These are phyloP conservation scores for Eucalyptus virginea DNA, from an alignment of 345 rosid species.

Conservation along the genomic window DNA sequence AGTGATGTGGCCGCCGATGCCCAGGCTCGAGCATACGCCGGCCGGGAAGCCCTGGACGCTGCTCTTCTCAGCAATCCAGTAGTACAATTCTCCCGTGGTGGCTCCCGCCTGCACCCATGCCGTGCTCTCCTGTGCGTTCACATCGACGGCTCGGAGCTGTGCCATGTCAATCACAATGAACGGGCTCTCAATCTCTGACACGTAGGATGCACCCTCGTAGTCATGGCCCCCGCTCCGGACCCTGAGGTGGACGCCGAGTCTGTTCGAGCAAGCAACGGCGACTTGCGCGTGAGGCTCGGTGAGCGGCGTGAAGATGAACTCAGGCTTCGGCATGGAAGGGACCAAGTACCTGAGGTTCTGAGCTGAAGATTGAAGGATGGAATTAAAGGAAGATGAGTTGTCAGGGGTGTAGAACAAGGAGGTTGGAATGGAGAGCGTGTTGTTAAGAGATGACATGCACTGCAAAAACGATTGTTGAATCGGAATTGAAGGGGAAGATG, in stretches of 20 bases:
- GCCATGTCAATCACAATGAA: slow-evolving; percentile 27
- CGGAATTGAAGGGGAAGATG: neutral
- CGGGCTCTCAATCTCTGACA: slow-evolving; percentile 2
- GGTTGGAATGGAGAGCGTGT: neutral
- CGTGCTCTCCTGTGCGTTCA: slow-evolving; percentile 11
- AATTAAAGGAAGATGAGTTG: neutral
- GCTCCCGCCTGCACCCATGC: slow-evolving; percentile 54
- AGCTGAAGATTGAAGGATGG: neutral
- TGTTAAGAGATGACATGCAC: neutral
- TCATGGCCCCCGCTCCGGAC: slow-evolving; percentile 20
- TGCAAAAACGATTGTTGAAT: neutral
- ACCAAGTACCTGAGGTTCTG: neutral
- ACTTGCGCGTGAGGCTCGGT: slow-evolving; percentile 4
- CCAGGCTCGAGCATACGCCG: slow-evolving; percentile 31
- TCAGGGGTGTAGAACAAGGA: neutral
- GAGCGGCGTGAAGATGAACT: neutral
- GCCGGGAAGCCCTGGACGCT: slow-evolving; percentile 25
- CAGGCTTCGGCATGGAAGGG: slow-evolving; percentile 3
- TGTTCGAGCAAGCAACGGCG: slow-evolving; percentile 3
- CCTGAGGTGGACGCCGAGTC: neutral
- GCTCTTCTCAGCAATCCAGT: slow-evolving; percentile 26
- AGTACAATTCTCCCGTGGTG: slow-evolving; percentile 38
- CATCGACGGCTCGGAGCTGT: slow-evolving; percentile 19
- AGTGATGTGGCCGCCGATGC: slow-evolving; percentile 33
- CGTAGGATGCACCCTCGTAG: slow-evolving; percentile 11